phyloP scores from a whole-genome alignment of 1,284 basidiomycete species.

The Moesziomyces sp. region DNA sequence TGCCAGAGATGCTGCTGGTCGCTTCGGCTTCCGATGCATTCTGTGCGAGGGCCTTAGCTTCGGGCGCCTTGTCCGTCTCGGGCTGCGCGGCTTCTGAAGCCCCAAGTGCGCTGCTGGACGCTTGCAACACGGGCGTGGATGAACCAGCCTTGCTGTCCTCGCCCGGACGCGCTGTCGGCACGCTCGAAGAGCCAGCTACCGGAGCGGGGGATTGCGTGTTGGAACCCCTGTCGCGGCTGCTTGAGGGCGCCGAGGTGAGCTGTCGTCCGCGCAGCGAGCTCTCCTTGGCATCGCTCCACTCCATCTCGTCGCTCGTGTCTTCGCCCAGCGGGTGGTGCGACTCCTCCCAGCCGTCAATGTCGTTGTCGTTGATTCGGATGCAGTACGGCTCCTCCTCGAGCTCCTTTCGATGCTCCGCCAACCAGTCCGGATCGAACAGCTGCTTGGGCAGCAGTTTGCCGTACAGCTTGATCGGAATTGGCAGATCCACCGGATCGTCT shows the following conservation, averaged over 20 bases:
- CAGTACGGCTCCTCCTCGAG: conserved; percentile 51
- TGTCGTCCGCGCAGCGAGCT: conserved; percentile 21
- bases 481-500: conserved; percentile 51
- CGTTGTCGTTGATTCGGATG: conserved; percentile 45
- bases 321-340: conserved; percentile 45
- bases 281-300: conserved; percentile 54
- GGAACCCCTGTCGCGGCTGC: conserved; percentile 13
- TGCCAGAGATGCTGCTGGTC: conserved; percentile 30
- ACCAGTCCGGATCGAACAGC: conserved; percentile 50
- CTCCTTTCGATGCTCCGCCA: conserved; percentile 41
- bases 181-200: not conserved
- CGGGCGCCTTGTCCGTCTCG: conserved; percentile 2
- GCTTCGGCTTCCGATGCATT: conserved; percentile 21
- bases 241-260: not conserved
- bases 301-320: conserved; percentile 55
- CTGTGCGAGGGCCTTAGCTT: not conserved
- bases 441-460: conserved; percentile 44
- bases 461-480: conserved; percentile 48
- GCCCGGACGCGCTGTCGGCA: not conserved
- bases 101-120: not conserved
- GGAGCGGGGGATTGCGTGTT: conserved; percentile 23
- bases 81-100: not conserved
- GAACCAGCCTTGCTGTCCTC: conserved; percentile 11
- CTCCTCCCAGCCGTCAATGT: conserved; percentile 51
- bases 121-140: not conserved